Base-by-base conservation (phyloP, 805 yeast genomes). In the Metschnikowia colocasiae region DNA sequence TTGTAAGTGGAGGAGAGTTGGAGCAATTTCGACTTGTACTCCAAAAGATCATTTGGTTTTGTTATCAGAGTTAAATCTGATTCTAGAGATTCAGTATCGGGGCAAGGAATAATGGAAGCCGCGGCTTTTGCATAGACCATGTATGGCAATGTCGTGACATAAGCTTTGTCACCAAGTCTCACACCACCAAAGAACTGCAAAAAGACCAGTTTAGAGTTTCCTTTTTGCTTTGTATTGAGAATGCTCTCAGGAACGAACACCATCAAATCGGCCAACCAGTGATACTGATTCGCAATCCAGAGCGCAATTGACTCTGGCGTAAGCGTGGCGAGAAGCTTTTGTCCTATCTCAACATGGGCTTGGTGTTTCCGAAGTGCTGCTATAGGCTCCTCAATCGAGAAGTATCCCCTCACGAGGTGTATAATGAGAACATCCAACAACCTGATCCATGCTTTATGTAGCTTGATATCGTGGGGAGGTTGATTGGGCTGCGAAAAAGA, bases 281-380 rank as follows among this genome's bases (percentile, higher is more conserved):
- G 75, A 53, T 79, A 76, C 58, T 87, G 95, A n/a, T 66, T 58
- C 0, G 83, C 75, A 9, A 74, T 56, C 95, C 95, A 87, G 23
- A 50, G 43, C 10, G 37, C 43, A 40, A 32, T n/a, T 10, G 43
- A 40, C 22, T 40, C 43, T 8, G 33, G 25, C 13, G 26, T 29
- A 2, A 15, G 33, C n/a, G 16, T 10, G 15, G 26, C 6, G 26
- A 25, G 45, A 50, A 47, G 38, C 13, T 45, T 30, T 19, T 27
- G 19, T 2, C 43, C 46, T 1, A 84, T 79, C 40, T 76, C 77
- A 1, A 85, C 58, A 65, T 88, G 96, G 16, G 78, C 71, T 32
- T 74, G 74, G 59, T 87, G 88, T 59, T 82, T 85, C 49, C 75
- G 70, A 55, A 80, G 78, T 0, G 91, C 87, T 40, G 71, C 55